Evolutionary conservation across 371 early-diverging fungal species (phyloP).

Genomic region (Enterocytospora artemiae): DNA sequence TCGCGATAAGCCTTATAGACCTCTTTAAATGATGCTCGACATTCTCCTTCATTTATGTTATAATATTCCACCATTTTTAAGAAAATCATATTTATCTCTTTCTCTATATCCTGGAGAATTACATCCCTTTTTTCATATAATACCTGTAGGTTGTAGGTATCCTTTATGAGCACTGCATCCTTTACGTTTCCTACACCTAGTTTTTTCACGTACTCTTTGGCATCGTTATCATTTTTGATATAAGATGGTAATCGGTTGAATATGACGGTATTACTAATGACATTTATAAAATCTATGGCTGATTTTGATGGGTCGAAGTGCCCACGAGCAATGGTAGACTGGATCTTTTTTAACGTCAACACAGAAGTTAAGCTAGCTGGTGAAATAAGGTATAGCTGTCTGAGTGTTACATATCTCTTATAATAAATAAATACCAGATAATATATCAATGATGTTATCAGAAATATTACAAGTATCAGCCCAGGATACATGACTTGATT

Average conservation of each 20-base stretch:
- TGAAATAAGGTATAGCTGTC: constrained; percentile 55
- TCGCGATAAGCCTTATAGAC: constrained; percentile 4
- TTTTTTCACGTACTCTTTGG: constrained; percentile 36
- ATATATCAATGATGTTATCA: constrained; percentile 43
- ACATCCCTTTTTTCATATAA: constrained; percentile 42
- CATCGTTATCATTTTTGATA: constrained; percentile 50
- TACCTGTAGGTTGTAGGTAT: constrained; percentile 43
- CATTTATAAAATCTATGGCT: constrained; percentile 49
- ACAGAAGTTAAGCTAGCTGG: constrained; percentile 55
- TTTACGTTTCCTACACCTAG: constrained; percentile 51
- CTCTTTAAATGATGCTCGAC: constrained; percentile 19
- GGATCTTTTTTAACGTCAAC: constrained; percentile 43
- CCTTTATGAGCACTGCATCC: constrained; percentile 42
- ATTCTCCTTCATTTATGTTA: constrained; percentile 18
- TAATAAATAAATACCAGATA: constrained; percentile 58
- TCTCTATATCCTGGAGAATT: constrained; percentile 49
- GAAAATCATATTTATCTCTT: constrained; percentile 45
- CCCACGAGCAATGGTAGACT: constrained; percentile 27
- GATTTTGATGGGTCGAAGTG: constrained; percentile 14
- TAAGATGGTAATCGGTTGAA: constrained; percentile 48
- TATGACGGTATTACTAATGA: constrained; percentile 47
- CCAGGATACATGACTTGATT: neutral
- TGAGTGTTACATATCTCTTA: constrained; percentile 54
- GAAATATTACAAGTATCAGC: constrained; percentile 29
- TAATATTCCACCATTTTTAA: constrained; percentile 38